A percentile compares a stretch with the other conserved stretches of the same genome.
These are phyloP conservation scores for Sistotremastrum niveocremeum DNA, from an alignment of 768 basidiomycete genomes.

Conservation along the genomic window DNA sequence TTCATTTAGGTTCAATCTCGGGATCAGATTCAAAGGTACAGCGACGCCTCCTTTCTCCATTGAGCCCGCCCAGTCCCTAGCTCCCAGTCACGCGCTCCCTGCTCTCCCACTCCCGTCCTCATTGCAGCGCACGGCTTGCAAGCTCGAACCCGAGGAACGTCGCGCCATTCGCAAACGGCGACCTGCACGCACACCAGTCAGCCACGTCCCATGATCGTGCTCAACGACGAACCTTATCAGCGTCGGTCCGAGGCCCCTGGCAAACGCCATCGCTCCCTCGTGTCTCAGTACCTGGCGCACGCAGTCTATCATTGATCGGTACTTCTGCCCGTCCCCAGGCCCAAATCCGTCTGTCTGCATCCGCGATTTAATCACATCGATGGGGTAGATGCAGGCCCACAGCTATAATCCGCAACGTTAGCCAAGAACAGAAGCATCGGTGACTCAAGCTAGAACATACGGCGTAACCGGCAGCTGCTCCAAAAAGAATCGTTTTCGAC, in stretches of 20 bases:
- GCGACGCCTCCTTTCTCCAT: too few relatives aligned
- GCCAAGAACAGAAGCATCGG: not conserved
- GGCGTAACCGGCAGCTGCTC: conserved; percentile 86
- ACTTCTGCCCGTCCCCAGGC: conserved; percentile 63
- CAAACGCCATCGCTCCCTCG: conserved; percentile 80
- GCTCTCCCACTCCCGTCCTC: too few relatives aligned
- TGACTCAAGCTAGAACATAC: conserved; percentile 28
- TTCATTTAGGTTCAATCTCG: too few relatives aligned
- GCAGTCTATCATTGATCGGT: conserved; percentile 71
- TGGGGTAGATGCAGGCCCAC: conserved; percentile 89
- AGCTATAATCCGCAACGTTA: conserved; percentile 30
- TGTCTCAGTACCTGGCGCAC: conserved; percentile 69
- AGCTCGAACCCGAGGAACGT: conserved; percentile 96
- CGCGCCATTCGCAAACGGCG: conserved; percentile 92
- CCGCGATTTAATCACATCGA: conserved; percentile 92
- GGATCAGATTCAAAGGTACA: too few relatives aligned
- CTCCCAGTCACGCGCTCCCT: too few relatives aligned
- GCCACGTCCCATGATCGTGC: conserved; percentile 1
- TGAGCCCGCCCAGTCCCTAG: too few relatives aligned
- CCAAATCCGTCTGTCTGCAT: conserved; percentile 92
- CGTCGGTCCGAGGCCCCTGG: conserved; percentile 82
- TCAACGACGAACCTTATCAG: conserved; percentile 60
- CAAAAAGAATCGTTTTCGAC: conserved; percentile 68
- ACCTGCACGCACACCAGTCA: conserved; percentile 31
- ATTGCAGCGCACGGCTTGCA: conserved; percentile 41